Conservation (phyloP, 371 early-diverging fungal species). For the Lichtheimia hyalospora region DNA sequence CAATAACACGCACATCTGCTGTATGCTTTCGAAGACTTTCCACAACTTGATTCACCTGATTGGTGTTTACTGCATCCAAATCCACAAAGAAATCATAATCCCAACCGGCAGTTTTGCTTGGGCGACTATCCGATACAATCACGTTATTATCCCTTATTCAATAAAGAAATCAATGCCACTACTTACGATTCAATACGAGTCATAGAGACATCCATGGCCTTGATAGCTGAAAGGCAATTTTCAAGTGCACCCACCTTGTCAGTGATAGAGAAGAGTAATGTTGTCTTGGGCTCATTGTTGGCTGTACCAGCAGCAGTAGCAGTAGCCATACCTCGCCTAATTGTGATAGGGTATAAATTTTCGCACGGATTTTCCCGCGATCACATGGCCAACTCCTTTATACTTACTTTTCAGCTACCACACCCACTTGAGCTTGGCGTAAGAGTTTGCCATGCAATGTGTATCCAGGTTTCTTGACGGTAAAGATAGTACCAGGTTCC, state of each 20-base stretch:
- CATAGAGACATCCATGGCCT: constrained; percentile 76
- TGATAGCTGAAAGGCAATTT: constrained; percentile 76
- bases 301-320: background rate
- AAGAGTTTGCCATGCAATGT: constrained; percentile 86
- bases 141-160: background rate
- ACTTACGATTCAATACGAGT: constrained; percentile 89
- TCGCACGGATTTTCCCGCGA: constrained; percentile 10
- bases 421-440: constrained; percentile 96
- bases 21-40: constrained; percentile 62
- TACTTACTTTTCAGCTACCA: constrained; percentile 59
- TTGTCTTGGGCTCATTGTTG: constrained; percentile 38
- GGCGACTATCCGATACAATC: constrained; percentile 53
- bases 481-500: constrained; percentile 83
- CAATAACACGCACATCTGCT: constrained; percentile 63
- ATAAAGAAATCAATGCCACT: background rate
- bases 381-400: constrained; percentile 8
- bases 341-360: no score
- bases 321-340: no score
- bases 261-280: constrained; percentile 78
- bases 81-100: constrained; percentile 95
- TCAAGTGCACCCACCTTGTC: constrained; percentile 90
- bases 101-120: constrained; percentile 74
- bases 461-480: constrained; percentile 90
- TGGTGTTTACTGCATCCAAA: constrained; percentile 63
- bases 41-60: constrained; percentile 59